Conservation (phyloP, 345 rosid genomes). For the Corchorus capsularis region DNA sequence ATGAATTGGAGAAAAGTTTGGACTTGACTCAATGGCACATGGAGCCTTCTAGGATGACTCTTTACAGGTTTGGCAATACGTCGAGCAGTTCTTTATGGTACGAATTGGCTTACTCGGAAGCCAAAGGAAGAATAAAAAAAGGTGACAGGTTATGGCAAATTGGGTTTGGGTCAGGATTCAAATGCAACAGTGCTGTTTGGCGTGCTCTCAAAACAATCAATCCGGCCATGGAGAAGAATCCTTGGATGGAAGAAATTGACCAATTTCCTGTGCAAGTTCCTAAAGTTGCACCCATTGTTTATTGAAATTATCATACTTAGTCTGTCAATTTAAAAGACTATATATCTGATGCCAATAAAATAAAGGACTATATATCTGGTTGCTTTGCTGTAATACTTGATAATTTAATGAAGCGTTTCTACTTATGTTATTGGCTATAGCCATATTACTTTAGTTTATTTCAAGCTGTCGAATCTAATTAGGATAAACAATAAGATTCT, state of each 20-base stretch:
- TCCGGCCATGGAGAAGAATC: conserved; percentile 13
- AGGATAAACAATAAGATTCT: no score
- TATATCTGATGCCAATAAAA: no score
- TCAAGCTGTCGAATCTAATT: no score
- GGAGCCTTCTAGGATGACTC: conserved; percentile 27
- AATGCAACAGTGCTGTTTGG: conserved; percentile 26
- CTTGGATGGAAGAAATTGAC: conserved; percentile 14
- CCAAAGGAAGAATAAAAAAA: conserved; percentile 18
- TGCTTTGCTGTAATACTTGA: no score
- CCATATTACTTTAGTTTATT: no score
- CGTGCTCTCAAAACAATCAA: neutral
- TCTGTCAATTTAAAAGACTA: no score
- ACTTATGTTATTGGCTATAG: no score
- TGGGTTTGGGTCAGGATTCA: conserved; percentile 26
- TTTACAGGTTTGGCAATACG: conserved; percentile 24
- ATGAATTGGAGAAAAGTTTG: conserved; percentile 14
- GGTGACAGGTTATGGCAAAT: conserved; percentile 24
- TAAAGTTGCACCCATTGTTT: neutral
- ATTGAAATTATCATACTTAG: no score
- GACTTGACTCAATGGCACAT: conserved; percentile 10
- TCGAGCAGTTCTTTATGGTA: conserved; percentile 28
- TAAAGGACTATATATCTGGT: no score
- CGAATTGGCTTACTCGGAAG: conserved; percentile 23
- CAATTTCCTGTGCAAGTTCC: conserved; percentile 13
- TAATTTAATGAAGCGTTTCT: no score